These are phyloP conservation scores for Pythium coloratum DNA, from an alignment of 352 stramenopile species.

Conservation along the genomic window DNA sequence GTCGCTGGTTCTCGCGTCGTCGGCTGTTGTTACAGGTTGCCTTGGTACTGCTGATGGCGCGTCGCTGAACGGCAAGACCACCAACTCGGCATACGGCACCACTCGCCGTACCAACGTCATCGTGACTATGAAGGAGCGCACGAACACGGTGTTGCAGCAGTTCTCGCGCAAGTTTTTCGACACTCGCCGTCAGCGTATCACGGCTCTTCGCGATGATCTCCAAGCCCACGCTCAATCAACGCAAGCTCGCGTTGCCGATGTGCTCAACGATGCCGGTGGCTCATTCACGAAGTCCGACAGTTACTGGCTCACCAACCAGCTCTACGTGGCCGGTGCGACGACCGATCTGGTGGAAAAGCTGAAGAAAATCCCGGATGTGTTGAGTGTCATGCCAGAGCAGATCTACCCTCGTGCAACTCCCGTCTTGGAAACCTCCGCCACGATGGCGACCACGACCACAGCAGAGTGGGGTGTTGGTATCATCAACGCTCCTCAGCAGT, in stretches of 20 bases:
- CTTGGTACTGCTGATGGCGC: constrained; percentile 8
- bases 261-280: constrained; percentile 27
- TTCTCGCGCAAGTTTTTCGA: constrained; percentile 40
- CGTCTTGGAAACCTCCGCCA: constrained; percentile 30
- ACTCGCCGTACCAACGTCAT: constrained; percentile 44
- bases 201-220: constrained; percentile 37
- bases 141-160: constrained; percentile 30
- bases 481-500: constrained; percentile 51
- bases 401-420: constrained; percentile 35
- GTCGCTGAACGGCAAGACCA: constrained; percentile 13
- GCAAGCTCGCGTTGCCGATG: constrained; percentile 31
- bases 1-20: constrained; percentile 13
- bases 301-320: constrained; percentile 69
- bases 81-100: constrained; percentile 22
- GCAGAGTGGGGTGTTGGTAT: constrained; percentile 52
- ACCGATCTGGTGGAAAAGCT: constrained; percentile 47
- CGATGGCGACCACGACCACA: not conserved
- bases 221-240: constrained; percentile 35
- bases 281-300: constrained; percentile 35
- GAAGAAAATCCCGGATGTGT: constrained; percentile 36
- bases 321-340: constrained; percentile 53
- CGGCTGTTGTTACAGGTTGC: not conserved
- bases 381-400: constrained; percentile 39
- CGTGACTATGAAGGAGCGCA: constrained; percentile 47
- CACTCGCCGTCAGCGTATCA: constrained; percentile 31